A percentile compares a stretch with the other conserved stretches of the same genome.
Conservation (phyloP, 2,329 filamentous ascomycete genomes). For the Fusarium cyanostomum region DNA sequence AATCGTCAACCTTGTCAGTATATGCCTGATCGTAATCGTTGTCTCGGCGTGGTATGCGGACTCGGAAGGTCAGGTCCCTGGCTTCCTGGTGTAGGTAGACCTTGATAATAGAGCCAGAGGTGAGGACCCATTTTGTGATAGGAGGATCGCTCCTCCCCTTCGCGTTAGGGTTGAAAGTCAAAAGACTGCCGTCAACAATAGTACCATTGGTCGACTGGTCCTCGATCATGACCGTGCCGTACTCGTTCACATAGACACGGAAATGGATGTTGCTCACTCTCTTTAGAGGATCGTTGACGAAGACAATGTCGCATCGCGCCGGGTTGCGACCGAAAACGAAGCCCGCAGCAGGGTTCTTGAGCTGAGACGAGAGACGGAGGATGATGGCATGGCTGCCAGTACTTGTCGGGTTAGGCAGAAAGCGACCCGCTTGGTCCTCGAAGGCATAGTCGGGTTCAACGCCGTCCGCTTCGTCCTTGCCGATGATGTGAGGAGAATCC, state of each 20-base stretch:
- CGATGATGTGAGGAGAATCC: slow-evolving; percentile 60
- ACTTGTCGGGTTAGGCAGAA: slow-evolving; percentile 56
- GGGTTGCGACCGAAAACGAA: slow-evolving; percentile 88
- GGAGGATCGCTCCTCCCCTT: slow-evolving; percentile 50
- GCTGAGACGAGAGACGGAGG: slow-evolving; percentile 77
- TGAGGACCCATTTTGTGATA: slow-evolving; percentile 67
- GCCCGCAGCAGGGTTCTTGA: slow-evolving; percentile 75
- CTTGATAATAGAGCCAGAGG: slow-evolving; percentile 76
- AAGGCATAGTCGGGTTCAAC: slow-evolving; percentile 61
- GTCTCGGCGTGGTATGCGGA: slow-evolving; percentile 82
- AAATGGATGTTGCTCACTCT: slow-evolving; percentile 96
- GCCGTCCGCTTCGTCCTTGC: slow-evolving; percentile 58
- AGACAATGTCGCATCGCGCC: slow-evolving; percentile 75
- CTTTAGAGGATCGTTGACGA: slow-evolving; percentile 71
- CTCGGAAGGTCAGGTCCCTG: slow-evolving; percentile 79
- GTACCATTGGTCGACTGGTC: slow-evolving; percentile 98
- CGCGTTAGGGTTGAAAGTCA: slow-evolving; percentile 58
- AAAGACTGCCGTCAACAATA: slow-evolving; percentile 76
- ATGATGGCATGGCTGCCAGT: slow-evolving; percentile 75
- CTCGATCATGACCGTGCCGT: slow-evolving; percentile 88
- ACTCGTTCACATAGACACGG: slow-evolving; percentile 88
- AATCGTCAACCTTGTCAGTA: slow-evolving; percentile 72
- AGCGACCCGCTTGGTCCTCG: slow-evolving; percentile 61
- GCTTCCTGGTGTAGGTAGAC: slow-evolving; percentile 65
- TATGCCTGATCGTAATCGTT: slow-evolving; percentile 73